Conservation (phyloP, 768 basidiomycete species). For the Rhodotorula paludigena region DNA sequence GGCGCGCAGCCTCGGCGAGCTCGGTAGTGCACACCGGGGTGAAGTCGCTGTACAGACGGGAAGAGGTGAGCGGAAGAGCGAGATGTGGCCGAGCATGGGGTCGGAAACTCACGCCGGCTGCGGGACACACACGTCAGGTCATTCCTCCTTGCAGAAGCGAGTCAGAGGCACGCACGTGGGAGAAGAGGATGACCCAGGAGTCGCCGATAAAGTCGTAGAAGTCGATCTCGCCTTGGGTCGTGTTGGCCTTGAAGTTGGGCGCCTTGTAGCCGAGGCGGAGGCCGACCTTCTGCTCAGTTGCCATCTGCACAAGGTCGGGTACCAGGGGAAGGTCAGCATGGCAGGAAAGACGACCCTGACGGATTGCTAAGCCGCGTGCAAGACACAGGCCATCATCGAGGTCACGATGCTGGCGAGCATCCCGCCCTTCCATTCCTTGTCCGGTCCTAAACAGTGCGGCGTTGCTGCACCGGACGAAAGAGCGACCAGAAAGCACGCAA, state of each 20-base stretch:
- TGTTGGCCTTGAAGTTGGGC: conserved; percentile 74
- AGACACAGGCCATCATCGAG: too few species aligned
- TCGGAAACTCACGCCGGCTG: conserved; percentile 1
- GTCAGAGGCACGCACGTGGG: conserved; percentile 71
- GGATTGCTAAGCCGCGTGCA: too few species aligned
- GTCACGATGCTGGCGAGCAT: too few species aligned
- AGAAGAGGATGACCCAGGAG: conserved; percentile 85
- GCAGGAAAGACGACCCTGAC: too few species aligned
- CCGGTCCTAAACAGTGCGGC: too few species aligned
- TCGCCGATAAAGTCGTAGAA: conserved; percentile 81
- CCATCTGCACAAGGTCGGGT: not conserved
- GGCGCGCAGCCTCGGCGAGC: conserved; percentile 71
- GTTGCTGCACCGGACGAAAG: too few species aligned
- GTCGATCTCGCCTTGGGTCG: conserved; percentile 74
- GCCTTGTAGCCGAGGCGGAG: conserved; percentile 70
- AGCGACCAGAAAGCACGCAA: too few species aligned
- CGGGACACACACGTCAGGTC: too few species aligned
- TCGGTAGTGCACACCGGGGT: conserved; percentile 77
- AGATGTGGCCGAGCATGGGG: too few species aligned
- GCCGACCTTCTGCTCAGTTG: not conserved
- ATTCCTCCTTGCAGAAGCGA: too few species aligned
- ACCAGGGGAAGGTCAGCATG: not conserved
- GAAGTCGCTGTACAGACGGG: not conserved
- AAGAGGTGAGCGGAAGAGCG: conserved; percentile 35
- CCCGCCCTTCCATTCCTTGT: too few species aligned